phyloP scores from a whole-genome alignment of 2,329 filamentous ascomycete genomes.

The Myriangium duriaei region DNA sequence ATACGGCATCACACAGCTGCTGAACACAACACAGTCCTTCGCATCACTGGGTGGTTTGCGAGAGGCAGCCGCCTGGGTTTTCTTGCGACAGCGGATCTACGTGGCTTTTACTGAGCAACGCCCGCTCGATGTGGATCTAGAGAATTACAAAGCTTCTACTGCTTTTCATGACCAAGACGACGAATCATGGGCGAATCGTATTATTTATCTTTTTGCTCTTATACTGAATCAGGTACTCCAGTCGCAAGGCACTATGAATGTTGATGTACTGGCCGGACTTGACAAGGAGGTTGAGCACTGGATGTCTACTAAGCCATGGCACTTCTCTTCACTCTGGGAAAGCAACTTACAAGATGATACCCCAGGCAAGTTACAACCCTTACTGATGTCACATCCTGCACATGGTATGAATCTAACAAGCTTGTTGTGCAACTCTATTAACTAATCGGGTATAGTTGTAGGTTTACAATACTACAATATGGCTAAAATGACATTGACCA shows the following conservation, averaged over 20 bases:
- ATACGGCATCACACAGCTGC: too few species aligned
- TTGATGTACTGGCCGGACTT: neutral
- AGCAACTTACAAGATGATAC: slow-evolving; percentile 15
- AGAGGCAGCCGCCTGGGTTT: slow-evolving; percentile 44
- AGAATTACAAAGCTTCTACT: slow-evolving; percentile 40
- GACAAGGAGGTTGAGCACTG: slow-evolving; percentile 13
- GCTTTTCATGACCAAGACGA: slow-evolving; percentile 38
- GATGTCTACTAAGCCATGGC: slow-evolving; percentile 11
- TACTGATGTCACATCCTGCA: slow-evolving; percentile 22
- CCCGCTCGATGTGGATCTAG: slow-evolving; percentile 40
- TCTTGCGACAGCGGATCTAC: slow-evolving; percentile 48
- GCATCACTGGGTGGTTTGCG: slow-evolving; percentile 32
- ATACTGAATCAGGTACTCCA: too few species aligned
- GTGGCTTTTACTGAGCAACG: slow-evolving; percentile 32
- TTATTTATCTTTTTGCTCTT: too few species aligned
- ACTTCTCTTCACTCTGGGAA: slow-evolving; percentile 21
- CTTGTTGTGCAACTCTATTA: neutral
- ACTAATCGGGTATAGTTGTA: slow-evolving; percentile 15
- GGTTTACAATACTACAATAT: slow-evolving; percentile 26
- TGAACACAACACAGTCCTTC: too few species aligned
- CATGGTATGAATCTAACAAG: slow-evolving; percentile 18
- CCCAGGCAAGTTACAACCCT: slow-evolving; percentile 15
- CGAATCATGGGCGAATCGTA: slow-evolving; percentile 47
- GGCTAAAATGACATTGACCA: too few species aligned
- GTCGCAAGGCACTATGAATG: too few species aligned